Evolutionary conservation across 2,329 filamentous ascomycete species (phyloP).

Genomic region (Penicillium decumbens): DNA sequence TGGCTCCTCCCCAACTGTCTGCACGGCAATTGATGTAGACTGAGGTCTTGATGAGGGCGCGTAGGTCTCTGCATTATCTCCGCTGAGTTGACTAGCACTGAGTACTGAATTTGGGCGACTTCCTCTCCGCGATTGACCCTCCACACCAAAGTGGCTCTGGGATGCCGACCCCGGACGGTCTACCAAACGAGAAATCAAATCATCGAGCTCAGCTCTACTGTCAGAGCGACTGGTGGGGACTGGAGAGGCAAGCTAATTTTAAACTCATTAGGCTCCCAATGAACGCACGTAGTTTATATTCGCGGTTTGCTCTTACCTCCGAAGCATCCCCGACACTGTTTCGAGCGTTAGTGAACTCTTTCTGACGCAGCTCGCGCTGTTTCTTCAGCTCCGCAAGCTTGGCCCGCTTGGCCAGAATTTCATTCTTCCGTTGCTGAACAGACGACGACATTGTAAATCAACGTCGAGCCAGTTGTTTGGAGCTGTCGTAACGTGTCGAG

Average conservation of each 20-base stretch:
- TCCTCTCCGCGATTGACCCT: conserved; percentile 47
- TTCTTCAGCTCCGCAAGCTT: conserved; percentile 95
- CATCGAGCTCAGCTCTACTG: conserved; percentile 68
- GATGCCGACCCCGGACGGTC: conserved; percentile 70
- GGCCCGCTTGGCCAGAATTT: conserved; percentile 93
- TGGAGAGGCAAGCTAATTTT: conserved; percentile 60
- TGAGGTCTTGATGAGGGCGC: conserved; percentile 39
- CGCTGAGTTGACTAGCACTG: conserved; percentile 75
- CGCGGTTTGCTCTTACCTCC: conserved; percentile 55
- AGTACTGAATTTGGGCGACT: conserved; percentile 84
- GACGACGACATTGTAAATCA: conserved; percentile 28
- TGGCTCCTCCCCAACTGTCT: conserved; percentile 68
- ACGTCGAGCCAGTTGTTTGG: conserved; percentile 6
- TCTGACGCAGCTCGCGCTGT: conserved; percentile 77
- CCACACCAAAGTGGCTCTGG: conserved; percentile 46
- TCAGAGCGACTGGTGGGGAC: conserved; percentile 61
- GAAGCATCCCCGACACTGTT: conserved; percentile 63
- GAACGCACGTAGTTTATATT: conserved; percentile 7
- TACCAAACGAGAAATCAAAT: conserved; percentile 76
- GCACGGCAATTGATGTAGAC: conserved; percentile 51
- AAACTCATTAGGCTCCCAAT: conserved; percentile 12
- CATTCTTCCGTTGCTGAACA: conserved; percentile 75
- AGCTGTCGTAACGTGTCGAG: conserved; percentile 8
- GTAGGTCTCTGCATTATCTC: conserved; percentile 51
- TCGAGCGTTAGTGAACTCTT: conserved; percentile 66